A percentile compares a stretch with the other conserved stretches of the same genome.
phyloP scores from a whole-genome alignment of 2,329 filamentous ascomycete species.

The Fusarium sp. region DNA sequence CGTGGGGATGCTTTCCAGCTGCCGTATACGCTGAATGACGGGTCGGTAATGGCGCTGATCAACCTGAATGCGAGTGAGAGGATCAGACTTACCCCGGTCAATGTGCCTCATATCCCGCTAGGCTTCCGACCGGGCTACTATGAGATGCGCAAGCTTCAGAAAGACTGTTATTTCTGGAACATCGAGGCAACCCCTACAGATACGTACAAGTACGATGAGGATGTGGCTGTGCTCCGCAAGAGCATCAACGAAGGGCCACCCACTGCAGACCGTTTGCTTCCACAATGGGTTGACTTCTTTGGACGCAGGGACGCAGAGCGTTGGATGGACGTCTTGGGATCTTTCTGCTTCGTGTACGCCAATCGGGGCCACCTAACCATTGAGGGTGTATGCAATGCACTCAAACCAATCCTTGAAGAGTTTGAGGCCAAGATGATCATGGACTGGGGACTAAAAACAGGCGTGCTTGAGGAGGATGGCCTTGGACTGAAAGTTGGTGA shows the following conservation, averaged over 20 bases:
- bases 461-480: constrained; percentile 58
- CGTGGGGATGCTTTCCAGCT: constrained; percentile 56
- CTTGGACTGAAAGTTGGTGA: constrained; percentile 62
- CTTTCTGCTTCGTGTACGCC: constrained; percentile 71
- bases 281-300: constrained; percentile 79
- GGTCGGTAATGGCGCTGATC: constrained; percentile 72
- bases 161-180: constrained; percentile 71
- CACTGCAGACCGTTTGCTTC: constrained; percentile 60
- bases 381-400: constrained; percentile 63
- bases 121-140: constrained; percentile 79
- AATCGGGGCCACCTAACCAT: constrained; percentile 69
- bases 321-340: constrained; percentile 73
- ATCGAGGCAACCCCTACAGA: constrained; percentile 72
- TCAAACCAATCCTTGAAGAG: constrained; percentile 68
- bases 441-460: constrained; percentile 67
- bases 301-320: constrained; percentile 66
- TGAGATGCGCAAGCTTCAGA: constrained; percentile 75
- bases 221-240: constrained; percentile 55
- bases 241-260: constrained; percentile 56
- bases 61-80: constrained; percentile 72
- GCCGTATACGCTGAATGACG: constrained; percentile 70
- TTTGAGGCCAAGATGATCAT: constrained; percentile 71
- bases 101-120: constrained; percentile 72
- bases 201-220: constrained; percentile 67
- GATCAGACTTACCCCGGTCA: constrained; percentile 63